phyloP scores from a whole-genome alignment of 2,329 filamentous ascomycete genomes.

The Fonsecaea nubica region DNA sequence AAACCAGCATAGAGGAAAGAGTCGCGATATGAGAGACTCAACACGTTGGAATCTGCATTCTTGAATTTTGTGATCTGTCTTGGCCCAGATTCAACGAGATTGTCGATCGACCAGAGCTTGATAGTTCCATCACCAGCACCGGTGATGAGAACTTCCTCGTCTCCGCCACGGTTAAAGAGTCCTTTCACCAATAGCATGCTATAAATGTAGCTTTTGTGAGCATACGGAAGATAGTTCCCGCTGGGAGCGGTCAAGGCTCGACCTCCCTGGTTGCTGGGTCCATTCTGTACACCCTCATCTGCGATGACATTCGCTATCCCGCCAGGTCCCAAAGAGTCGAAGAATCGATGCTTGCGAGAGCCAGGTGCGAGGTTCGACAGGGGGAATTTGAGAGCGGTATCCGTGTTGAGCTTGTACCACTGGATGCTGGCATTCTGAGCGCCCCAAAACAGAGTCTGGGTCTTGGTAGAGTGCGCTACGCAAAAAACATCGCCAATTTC shows the following conservation, averaged over 20 bases:
- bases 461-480: conserved; percentile 80
- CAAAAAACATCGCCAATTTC: conserved; percentile 97
- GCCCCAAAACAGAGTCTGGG: conserved; percentile 86
- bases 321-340: conserved; percentile 84
- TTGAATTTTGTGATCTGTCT: conserved; percentile 72
- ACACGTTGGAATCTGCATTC: conserved; percentile 67
- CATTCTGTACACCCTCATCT: conserved; percentile 54
- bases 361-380: conserved; percentile 73
- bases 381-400: conserved; percentile 63
- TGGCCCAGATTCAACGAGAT: conserved; percentile 62
- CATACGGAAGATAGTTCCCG: conserved; percentile 82
- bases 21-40: conserved; percentile 85
- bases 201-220: conserved; percentile 94
- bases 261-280: conserved; percentile 61
- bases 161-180: conserved; percentile 71
- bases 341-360: conserved; percentile 80
- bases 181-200: conserved; percentile 88
- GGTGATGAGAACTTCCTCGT: conserved; percentile 81
- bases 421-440: conserved; percentile 71
- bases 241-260: conserved; percentile 80
- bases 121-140: conserved; percentile 93
- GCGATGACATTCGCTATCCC: conserved; percentile 69
- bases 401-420: conserved; percentile 79
- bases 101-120: conserved; percentile 74
- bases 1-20: conserved; percentile 93